Percentiles rank a stretch among this genome's conserved stretches.
Conservation (phyloP, 163 green algal genomes). For the Scenedesmus sp. region DNA sequence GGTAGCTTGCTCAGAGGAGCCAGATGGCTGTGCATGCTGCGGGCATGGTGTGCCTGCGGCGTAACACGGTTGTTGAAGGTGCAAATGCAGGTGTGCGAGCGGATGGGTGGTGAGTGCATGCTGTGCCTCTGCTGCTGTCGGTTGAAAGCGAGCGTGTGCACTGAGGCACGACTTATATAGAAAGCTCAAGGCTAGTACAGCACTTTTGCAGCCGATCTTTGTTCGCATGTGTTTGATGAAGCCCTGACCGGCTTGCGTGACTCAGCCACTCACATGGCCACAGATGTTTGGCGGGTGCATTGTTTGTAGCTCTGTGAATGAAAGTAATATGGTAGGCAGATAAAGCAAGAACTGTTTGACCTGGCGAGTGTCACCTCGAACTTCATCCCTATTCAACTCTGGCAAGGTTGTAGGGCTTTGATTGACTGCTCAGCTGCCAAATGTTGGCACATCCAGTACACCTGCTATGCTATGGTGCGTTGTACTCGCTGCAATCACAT, state of each 20-base stretch:
- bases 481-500: no score
- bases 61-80: background rate
- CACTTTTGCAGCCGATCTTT: background rate
- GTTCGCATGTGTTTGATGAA: background rate
- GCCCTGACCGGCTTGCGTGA: background rate
- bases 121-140: background rate
- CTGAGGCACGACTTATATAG: no score
- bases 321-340: background rate
- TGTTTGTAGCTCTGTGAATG: background rate
- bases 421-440: background rate
- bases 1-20: background rate
- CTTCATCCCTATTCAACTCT: background rate
- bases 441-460: background rate
- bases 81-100: background rate
- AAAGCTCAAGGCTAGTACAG: no score
- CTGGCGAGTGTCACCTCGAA: background rate
- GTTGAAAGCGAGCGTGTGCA: background rate
- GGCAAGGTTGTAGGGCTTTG: background rate
- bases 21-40: background rate
- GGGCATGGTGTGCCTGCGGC: background rate
- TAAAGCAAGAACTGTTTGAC: background rate
- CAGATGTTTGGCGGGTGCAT: background rate
- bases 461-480: no score
- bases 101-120: background rate
- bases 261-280: background rate